Evolutionary conservation across 495 filamentous ascomycete genomes (phyloP), one percentile per base, ranked within the genome.

Genomic region (Lentithecium fluviatile): DNA sequence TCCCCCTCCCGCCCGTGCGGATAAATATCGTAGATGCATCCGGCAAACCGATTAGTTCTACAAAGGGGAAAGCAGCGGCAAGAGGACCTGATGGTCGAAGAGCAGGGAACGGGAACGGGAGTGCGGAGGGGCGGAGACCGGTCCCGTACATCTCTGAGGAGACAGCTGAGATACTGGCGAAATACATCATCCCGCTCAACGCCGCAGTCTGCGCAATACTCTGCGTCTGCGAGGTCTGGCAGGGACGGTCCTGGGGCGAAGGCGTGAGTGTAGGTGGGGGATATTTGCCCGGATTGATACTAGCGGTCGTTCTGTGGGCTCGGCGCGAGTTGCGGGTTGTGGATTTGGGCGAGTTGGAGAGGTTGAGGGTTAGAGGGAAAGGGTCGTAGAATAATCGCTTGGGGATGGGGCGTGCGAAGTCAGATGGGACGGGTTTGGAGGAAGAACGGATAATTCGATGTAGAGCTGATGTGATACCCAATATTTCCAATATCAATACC

Each of bases 341-440:
- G 13, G 66, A 69, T 62, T 25, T 69, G 17, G 57, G 58, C 2
- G 66, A 58, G 48, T 50, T 69, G 48, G 66, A 69, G 54, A 20
- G 50, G 58, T 43, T 69, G 58, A 43, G 62, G 51, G 65, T 62
- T 52, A 23, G 62, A 36, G 20, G 36, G 25, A 64, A 68, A 34
- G 50, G 56, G 0, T 45, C 45, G 0, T 64, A 32, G 29, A 10
- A 32, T 32, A 32, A 32, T 10, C n/a, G n/a, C n/a, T n/a, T n/a
- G n/a, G n/a, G n/a, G n/a, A n/a, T n/a, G n/a, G n/a, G n/a, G 37
- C 51, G 2, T 21, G 45, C 1, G 37, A 19, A 26, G 29, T 26
- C 19, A 6, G 12, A 19, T 3, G 40, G 6, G 10, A 45, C 20
- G 12, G 37, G 23, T 32, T 45, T n/a, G 37, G 13, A 12, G 23